These are phyloP conservation scores for Pyrrhoderma noxium DNA, from an alignment of 1,284 basidiomycete species.

Conservation along the genomic window DNA sequence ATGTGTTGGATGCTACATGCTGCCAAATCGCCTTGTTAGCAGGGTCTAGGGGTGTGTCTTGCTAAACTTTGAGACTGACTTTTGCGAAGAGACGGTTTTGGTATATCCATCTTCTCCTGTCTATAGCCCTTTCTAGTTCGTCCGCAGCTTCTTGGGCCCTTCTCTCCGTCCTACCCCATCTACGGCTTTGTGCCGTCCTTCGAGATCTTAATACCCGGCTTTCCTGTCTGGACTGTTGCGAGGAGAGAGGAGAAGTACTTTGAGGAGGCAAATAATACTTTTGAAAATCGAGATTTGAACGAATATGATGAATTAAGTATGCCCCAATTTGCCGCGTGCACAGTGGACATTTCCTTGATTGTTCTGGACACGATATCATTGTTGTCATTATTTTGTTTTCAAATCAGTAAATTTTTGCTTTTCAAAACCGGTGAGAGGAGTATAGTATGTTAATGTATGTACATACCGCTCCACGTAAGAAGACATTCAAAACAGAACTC, in stretches of 20 bases:
- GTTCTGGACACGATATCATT: constrained; percentile 35
- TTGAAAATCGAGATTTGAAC: constrained; percentile 70
- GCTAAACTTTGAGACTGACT: constrained; percentile 38
- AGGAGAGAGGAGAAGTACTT: constrained; percentile 41
- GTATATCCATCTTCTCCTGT: constrained; percentile 60
- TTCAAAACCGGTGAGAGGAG: too few relatives aligned
- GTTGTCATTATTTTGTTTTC: too few relatives aligned
- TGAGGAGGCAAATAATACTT: constrained; percentile 74
- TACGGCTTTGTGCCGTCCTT: constrained; percentile 37
- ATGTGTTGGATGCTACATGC: constrained; percentile 82
- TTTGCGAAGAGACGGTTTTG: constrained; percentile 72
- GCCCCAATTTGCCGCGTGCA: constrained; percentile 70
- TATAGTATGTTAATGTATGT: too few relatives aligned
- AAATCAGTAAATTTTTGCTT: too few relatives aligned
- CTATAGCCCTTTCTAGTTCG: constrained; percentile 58
- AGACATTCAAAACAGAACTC: constrained; percentile 88
- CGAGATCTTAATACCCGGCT: constrained; percentile 25
- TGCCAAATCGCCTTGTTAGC: constrained; percentile 25
- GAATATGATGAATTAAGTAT: constrained; percentile 74
- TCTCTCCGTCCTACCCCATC: constrained; percentile 42
- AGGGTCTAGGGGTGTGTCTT: constrained; percentile 3
- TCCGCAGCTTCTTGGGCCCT: constrained; percentile 44
- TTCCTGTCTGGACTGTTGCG: constrained; percentile 26
- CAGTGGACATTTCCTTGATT: constrained; percentile 74
- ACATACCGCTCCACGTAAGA: constrained; percentile 73